phyloP scores from a whole-genome alignment of 2,329 filamentous ascomycete genomes.

The Calonectria multiphialidica region DNA sequence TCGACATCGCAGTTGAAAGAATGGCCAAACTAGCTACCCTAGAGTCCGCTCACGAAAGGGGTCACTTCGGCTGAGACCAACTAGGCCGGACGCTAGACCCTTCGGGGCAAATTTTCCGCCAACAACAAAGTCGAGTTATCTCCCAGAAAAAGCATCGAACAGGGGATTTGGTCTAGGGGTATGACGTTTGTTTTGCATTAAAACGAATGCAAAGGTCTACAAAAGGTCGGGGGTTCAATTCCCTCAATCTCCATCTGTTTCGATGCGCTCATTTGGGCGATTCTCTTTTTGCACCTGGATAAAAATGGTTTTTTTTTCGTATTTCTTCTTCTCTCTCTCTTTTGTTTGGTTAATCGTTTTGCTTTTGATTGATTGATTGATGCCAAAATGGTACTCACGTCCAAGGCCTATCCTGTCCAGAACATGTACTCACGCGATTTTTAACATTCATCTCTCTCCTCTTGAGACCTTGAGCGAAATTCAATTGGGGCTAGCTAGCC shows the following conservation, averaged over 20 bases:
- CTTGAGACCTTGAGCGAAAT: too few species aligned
- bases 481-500: too few species aligned
- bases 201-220: not conserved
- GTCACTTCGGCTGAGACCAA: not conserved
- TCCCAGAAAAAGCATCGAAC: not conserved
- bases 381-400: too few species aligned
- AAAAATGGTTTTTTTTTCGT: not conserved
- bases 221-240: constrained; percentile 8
- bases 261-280: not conserved
- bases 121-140: not conserved
- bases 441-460: too few species aligned
- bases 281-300: not conserved
- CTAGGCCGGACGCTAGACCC: not conserved
- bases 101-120: not conserved
- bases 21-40: not conserved
- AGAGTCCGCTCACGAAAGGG: not conserved
- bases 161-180: constrained; percentile 7
- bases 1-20: too few species aligned
- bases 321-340: too few species aligned
- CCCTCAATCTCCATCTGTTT: not conserved
- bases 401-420: too few species aligned
- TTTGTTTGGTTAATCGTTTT: not conserved
- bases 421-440: too few species aligned
- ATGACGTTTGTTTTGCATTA: constrained; percentile 6
- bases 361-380: too few species aligned